These are phyloP conservation scores for Clonostachys sp. DNA, from an alignment of 2,329 filamentous ascomycete species.

Conservation along the genomic window DNA sequence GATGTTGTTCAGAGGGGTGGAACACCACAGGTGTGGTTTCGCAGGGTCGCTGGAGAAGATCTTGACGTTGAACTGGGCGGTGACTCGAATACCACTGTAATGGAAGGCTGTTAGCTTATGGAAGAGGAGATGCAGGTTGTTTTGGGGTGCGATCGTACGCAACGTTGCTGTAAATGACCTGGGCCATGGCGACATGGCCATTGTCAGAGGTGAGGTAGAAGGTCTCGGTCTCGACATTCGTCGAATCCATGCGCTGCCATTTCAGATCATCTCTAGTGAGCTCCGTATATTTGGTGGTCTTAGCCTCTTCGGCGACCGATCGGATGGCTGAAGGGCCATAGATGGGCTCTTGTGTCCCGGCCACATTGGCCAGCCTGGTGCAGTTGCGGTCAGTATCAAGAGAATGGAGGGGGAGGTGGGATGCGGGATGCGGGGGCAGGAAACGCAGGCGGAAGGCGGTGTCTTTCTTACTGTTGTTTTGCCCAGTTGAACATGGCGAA, in stretches of 20 bases:
- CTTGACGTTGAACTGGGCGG: slow-evolving; percentile 91
- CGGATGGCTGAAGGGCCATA: slow-evolving; percentile 87
- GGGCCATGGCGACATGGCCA: slow-evolving; percentile 72
- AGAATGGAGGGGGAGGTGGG: neutral
- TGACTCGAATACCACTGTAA: slow-evolving; percentile 78
- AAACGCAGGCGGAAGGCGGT: slow-evolving; percentile 1
- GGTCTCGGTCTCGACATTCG: slow-evolving; percentile 88
- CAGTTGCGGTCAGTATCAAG: slow-evolving; percentile 2
- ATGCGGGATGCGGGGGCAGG: slow-evolving; percentile 12
- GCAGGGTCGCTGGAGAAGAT: slow-evolving; percentile 74
- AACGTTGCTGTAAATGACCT: slow-evolving; percentile 98
- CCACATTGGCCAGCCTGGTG: slow-evolving; percentile 67
- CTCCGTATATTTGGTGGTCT: slow-evolving; percentile 75
- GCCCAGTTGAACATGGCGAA: slow-evolving; percentile 86
- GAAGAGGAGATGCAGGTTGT: neutral
- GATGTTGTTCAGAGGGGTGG: slow-evolving; percentile 72
- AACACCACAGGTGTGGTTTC: slow-evolving; percentile 77
- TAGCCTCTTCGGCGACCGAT: slow-evolving; percentile 77
- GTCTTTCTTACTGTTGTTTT: slow-evolving; percentile 70
- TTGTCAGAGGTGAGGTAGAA: slow-evolving; percentile 85
- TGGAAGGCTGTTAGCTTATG: slow-evolving; percentile 10
- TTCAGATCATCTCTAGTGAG: slow-evolving; percentile 72
- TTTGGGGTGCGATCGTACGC: slow-evolving; percentile 52
- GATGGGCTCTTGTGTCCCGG: slow-evolving; percentile 93
- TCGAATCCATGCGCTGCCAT: slow-evolving; percentile 79